Evolutionary conservation across 169 alveolate genomes (phyloP), one percentile per base, ranked within the genome.

Genomic region (Plasmodium chabaudi): DNA sequence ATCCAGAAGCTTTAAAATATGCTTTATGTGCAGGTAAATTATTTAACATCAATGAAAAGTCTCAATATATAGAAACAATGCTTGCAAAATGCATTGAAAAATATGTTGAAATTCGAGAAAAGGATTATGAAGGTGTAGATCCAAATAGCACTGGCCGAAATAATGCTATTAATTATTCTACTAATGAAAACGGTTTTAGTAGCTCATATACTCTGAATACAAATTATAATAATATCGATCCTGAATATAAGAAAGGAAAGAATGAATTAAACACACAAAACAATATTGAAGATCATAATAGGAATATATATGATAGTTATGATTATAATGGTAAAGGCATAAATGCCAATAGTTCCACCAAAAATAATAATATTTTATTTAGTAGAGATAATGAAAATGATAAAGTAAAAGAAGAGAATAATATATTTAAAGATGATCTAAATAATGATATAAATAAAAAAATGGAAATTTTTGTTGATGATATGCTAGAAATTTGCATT

Each of bases 21-120:
- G 99, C 99, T 34, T 96, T 98, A 65, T 96, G 96, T 86, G 97
- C 99, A 13, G 99, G 98, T 42, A 96, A 95, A 39, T 87, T 93
- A 69, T 98, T 98, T 93, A 94, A 98, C 69, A 92, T 93, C 23
- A 64, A 75, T 25, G 97, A 93, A 27, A 70, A 73, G 23, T 94
- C 96, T 17, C 94, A 93, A 67, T 95, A 92, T 87, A 88, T 95
- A 17, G 94, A 95, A 82, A 93, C 94, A 7, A 93, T 93, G 88
- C 17, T 79, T 9, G 74, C 92, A 44, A 75, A 88, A 64, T 79
- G 89, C 21, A 56, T 88, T 56, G 73, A 90, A 59, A 64, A 90
- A 46, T 72, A 72, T 69, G 92, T 93, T 79, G 73, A 89, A 68
- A 55, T 73, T 4, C 49, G 90, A 12, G 88, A 87, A 49, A 72